A percentile compares a stretch with the other conserved stretches of the same genome.
These are phyloP conservation scores for Macroventuria anomochaeta DNA, from an alignment of 2,329 filamentous ascomycete species.

Conservation along the genomic window DNA sequence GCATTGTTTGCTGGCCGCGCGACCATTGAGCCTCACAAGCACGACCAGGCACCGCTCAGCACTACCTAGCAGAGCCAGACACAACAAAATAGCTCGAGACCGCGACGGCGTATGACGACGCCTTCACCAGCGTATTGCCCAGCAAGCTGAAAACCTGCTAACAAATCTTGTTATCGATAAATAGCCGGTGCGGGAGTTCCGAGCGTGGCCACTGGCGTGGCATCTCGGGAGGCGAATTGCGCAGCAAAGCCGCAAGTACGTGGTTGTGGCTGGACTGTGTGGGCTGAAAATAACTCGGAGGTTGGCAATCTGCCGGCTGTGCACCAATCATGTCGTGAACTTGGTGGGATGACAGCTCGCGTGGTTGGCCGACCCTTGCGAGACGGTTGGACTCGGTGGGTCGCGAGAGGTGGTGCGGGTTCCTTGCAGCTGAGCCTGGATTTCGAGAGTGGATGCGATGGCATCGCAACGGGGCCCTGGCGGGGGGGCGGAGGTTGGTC, in stretches of 20 bases:
- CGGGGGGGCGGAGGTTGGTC: slow-evolving; percentile 14
- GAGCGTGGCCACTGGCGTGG: not conserved
- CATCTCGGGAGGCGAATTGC: slow-evolving; percentile 2
- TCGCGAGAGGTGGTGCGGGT: not conserved
- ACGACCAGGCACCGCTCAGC: not conserved
- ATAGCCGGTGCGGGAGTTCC: slow-evolving; percentile 4
- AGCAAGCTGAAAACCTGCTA: too few relatives aligned
- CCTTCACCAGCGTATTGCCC: not conserved
- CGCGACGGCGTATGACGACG: too few relatives aligned
- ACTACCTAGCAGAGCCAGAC: too few relatives aligned
- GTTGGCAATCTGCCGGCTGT: not conserved
- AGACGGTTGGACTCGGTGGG: not conserved
- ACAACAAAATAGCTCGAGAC: too few relatives aligned
- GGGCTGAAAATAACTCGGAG: slow-evolving; percentile 6
- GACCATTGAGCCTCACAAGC: slow-evolving; percentile 1
- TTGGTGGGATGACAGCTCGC: not conserved
- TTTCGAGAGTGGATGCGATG: not conserved
- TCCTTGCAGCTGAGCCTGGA: slow-evolving; percentile 13
- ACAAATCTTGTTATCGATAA: slow-evolving; percentile 1
- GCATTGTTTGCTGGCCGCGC: not conserved
- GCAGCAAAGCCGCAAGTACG: slow-evolving; percentile 14
- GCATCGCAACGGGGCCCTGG: not conserved
- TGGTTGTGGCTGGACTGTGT: not conserved
- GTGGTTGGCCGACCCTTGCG: not conserved
- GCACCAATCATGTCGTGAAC: not conserved